Percentiles rank a stretch among this genome's conserved stretches.
These are phyloP conservation scores for Davidsoniella neocaledoniae DNA, from an alignment of 2,329 filamentous ascomycete species.

Conservation along the genomic window DNA sequence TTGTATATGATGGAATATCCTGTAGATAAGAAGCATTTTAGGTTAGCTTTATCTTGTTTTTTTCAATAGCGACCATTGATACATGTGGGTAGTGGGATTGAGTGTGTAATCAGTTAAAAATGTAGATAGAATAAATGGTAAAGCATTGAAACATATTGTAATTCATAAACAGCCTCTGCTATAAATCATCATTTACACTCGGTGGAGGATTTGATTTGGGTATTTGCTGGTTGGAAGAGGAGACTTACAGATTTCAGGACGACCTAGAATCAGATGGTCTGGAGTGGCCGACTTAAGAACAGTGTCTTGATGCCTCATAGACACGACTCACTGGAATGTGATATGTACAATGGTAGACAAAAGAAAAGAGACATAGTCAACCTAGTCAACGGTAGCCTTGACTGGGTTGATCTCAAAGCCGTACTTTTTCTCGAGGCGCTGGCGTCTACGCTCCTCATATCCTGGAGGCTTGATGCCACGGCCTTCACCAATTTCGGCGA, in stretches of 20 bases:
- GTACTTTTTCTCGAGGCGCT: slow-evolving; percentile 73
- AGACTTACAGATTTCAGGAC: background rate
- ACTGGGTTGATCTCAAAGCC: slow-evolving; percentile 66
- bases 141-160: slow-evolving; percentile 12
- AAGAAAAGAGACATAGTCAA: slow-evolving; percentile 20
- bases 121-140: slow-evolving; percentile 13
- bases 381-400: slow-evolving; percentile 29
- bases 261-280: too few species aligned
- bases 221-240: slow-evolving; percentile 9
- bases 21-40: too few species aligned
- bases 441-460: slow-evolving; percentile 67
- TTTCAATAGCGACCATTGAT: too few species aligned
- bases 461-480: slow-evolving; percentile 68
- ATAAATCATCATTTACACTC: slow-evolving; percentile 23
- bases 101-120: slow-evolving; percentile 11
- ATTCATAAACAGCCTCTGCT: slow-evolving; percentile 33
- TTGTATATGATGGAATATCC: too few species aligned
- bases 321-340: background rate
- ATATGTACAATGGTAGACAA: background rate
- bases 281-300: too few species aligned
- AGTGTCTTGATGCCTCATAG: too few species aligned
- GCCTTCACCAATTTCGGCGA: slow-evolving; percentile 70
- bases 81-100: background rate
- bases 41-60: too few species aligned
- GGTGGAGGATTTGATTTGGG: background rate